phyloP scores from a whole-genome alignment of 495 filamentous ascomycete genomes.

The Penicillium paradoxum region DNA sequence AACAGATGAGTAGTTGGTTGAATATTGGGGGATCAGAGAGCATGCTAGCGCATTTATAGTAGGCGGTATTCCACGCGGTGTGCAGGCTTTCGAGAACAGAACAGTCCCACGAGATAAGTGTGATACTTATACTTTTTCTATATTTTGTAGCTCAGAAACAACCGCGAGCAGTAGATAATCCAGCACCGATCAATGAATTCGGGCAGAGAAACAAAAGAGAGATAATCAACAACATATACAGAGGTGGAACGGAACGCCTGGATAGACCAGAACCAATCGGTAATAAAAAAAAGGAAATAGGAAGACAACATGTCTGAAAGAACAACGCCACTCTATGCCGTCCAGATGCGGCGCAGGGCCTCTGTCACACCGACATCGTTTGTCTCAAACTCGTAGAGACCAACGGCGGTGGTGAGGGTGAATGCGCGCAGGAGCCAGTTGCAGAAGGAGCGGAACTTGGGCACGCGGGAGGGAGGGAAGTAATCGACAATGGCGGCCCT shows the following conservation, averaged over 20 bases:
- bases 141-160: slow-evolving; percentile 2
- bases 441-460: slow-evolving; percentile 56
- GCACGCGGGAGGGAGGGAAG: slow-evolving; percentile 66
- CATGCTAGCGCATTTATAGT: too few species aligned
- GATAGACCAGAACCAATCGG: slow-evolving; percentile 22
- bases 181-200: slow-evolving; percentile 17
- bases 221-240: slow-evolving; percentile 36
- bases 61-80: background rate
- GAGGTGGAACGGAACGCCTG: slow-evolving; percentile 38
- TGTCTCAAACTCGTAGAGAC: slow-evolving; percentile 98
- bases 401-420: slow-evolving; percentile 76
- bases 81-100: background rate
- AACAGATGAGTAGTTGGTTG: too few species aligned
- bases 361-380: slow-evolving; percentile 95
- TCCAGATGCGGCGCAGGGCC: slow-evolving; percentile 81
- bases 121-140: slow-evolving; percentile 13
- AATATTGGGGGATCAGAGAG: too few species aligned
- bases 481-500: slow-evolving; percentile 85
- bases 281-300: slow-evolving; percentile 23
- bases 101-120: background rate
- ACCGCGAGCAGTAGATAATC: slow-evolving; percentile 12
- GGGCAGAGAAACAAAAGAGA: slow-evolving; percentile 23
- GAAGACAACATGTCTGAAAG: slow-evolving; percentile 24
- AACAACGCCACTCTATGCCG: slow-evolving; percentile 44
- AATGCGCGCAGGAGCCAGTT: slow-evolving; percentile 74